Evolutionary conservation across 768 basidiomycete genomes (phyloP).

Genomic region (Phanerochaete carnosa): DNA sequence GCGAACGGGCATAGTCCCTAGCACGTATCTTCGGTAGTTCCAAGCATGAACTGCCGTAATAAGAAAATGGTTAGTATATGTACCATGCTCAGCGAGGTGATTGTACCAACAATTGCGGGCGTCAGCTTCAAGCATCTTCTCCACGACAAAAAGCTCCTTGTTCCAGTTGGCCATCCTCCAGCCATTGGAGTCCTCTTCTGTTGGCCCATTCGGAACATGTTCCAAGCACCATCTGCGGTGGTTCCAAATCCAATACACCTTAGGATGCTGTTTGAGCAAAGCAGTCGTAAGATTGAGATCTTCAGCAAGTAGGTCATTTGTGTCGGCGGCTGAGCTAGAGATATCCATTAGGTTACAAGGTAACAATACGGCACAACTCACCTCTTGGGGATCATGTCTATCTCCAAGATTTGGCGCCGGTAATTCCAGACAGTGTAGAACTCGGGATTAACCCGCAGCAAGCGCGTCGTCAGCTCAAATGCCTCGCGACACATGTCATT

Average conservation of each 20-base stretch:
- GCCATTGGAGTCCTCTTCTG: constrained; percentile 42
- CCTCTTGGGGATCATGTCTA: constrained; percentile 69
- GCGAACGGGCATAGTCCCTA: constrained; percentile 62
- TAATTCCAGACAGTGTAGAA: constrained; percentile 98
- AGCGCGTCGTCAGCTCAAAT: constrained; percentile 67
- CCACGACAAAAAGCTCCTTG: constrained; percentile 80
- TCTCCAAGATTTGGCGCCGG: constrained; percentile 71
- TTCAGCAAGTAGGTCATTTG: constrained; percentile 59
- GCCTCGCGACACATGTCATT: constrained; percentile 72
- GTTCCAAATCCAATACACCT: constrained; percentile 99
- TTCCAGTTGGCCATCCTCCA: constrained; percentile 86
- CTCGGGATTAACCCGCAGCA: constrained; percentile 88
- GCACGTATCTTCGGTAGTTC: constrained; percentile 88
- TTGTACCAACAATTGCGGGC: constrained; percentile 80
- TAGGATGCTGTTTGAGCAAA: constrained; percentile 82
- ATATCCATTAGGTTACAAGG: background rate
- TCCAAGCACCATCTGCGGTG: constrained; percentile 95
- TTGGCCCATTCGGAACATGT: constrained; percentile 74
- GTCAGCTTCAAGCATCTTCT: constrained; percentile 90
- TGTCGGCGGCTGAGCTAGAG: constrained; percentile 54
- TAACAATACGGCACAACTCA: constrained; percentile 27
- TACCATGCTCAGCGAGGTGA: background rate
- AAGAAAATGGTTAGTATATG: background rate
- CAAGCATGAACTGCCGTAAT: constrained; percentile 97
- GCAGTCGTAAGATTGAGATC: constrained; percentile 82